phyloP scores from a whole-genome alignment of 2,329 filamentous ascomycete genomes.

The Fonsecaea pugnacius region DNA sequence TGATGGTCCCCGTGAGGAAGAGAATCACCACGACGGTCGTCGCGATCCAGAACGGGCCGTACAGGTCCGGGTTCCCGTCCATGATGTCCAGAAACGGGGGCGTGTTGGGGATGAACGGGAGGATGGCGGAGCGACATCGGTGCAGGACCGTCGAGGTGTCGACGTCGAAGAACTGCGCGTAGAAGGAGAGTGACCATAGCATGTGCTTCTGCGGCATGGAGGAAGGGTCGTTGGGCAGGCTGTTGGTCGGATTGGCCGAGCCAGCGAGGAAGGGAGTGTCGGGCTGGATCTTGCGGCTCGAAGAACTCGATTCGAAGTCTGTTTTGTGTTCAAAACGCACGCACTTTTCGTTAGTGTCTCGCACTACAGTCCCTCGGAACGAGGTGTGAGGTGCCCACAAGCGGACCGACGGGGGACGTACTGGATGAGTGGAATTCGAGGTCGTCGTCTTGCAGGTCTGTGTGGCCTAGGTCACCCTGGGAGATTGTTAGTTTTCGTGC shows the following conservation, averaged over 20 bases:
- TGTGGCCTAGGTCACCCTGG: constrained; percentile 95
- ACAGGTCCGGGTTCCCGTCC: constrained; percentile 94
- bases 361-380: no score
- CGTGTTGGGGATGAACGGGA: constrained; percentile 82
- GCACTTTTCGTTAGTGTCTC: neutral
- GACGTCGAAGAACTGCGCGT: constrained; percentile 98
- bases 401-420: constrained; percentile 44
- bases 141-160: constrained; percentile 87
- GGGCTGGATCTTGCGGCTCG: constrained; percentile 55
- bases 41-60: constrained; percentile 98
- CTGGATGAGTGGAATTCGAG: constrained; percentile 97
- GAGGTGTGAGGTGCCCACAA: no score
- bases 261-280: constrained; percentile 57
- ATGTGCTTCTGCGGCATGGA: constrained; percentile 72
- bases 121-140: constrained; percentile 84
- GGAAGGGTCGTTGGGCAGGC: constrained; percentile 53
- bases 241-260: constrained; percentile 53
- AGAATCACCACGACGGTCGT: constrained; percentile 95
- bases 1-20: constrained; percentile 93
- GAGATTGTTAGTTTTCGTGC: constrained; percentile 1
- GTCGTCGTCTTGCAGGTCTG: constrained; percentile 89
- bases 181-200: constrained; percentile 91
- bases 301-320: constrained; percentile 70
- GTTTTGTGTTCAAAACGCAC: no score
- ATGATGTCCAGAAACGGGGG: constrained; percentile 92